Conservation (phyloP, 768 basidiomycete species). For the Rhodotorula graminis region DNA sequence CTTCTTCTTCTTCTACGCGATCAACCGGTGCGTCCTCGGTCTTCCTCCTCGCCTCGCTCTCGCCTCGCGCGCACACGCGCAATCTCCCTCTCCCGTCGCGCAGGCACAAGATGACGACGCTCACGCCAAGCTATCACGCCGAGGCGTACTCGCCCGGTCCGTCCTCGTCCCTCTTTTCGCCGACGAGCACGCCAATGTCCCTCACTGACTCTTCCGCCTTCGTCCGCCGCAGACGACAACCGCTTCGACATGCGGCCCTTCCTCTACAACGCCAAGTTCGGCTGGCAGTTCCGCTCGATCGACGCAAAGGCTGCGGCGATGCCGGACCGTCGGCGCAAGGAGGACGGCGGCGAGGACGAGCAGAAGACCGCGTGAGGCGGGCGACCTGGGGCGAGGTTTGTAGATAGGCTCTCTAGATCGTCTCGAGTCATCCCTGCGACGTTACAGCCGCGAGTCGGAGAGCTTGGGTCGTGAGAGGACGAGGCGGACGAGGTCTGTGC, state of each 20-base stretch:
- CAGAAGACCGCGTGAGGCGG: not conserved
- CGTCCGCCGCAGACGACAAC: conserved; percentile 23
- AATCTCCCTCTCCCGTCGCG: not conserved
- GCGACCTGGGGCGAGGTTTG: not conserved
- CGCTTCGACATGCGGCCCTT: conserved; percentile 95
- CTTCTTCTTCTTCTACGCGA: conserved; percentile 94
- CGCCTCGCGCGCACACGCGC: not conserved
- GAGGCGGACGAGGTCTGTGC: no score
- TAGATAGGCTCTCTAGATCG: not conserved
- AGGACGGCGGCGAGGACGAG: conserved; percentile 3
- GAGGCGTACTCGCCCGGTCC: conserved; percentile 50
- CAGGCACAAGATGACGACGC: conserved; percentile 91
- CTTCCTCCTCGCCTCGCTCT: not conserved
- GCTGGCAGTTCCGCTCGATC: conserved; percentile 95
- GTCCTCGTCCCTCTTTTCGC: not conserved
- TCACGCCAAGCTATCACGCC: conserved; percentile 90
- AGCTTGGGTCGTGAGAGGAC: no score
- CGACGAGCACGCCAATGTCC: rapidly evolving
- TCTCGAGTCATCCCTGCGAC: no score
- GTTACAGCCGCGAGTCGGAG: no score
- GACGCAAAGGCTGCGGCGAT: conserved; percentile 52
- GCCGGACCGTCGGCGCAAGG: conserved; percentile 17
- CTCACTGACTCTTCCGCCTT: not conserved
- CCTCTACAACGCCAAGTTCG: conserved; percentile 89
- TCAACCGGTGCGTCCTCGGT: conserved; percentile 55